Evolutionary conservation across 768 basidiomycete genomes (phyloP).

Genomic region (Fibroporia radiculosa): DNA sequence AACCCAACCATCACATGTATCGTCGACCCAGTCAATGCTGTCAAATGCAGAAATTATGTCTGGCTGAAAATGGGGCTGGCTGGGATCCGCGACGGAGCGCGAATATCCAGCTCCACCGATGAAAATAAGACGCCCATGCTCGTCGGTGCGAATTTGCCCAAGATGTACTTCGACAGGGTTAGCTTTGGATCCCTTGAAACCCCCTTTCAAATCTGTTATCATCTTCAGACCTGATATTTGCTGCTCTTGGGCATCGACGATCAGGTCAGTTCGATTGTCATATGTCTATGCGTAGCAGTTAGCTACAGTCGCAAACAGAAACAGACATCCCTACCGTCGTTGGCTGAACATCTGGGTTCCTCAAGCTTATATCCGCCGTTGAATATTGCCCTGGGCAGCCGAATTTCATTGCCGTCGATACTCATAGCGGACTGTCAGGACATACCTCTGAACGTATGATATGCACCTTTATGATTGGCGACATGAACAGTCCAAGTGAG

Average conservation of each 20-base stretch:
- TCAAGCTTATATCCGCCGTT: slow-evolving; percentile 6
- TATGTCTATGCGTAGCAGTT: slow-evolving; percentile 7
- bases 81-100: slow-evolving; percentile 10
- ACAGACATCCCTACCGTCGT: no score
- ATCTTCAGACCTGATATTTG: no score
- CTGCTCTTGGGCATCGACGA: slow-evolving; percentile 16
- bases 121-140: slow-evolving; percentile 24
- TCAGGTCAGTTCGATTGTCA: slow-evolving; percentile 14
- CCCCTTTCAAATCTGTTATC: slow-evolving; percentile 15
- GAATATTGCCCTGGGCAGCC: slow-evolving; percentile 4
- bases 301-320: no score
- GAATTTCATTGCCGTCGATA: no score
- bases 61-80: slow-evolving; percentile 15
- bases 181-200: slow-evolving; percentile 17
- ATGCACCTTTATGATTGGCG: slow-evolving; percentile 27
- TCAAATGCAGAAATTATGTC: slow-evolving; percentile 24
- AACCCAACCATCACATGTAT: slow-evolving; percentile 26
- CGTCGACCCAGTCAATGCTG: slow-evolving; percentile 28
- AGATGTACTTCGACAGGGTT: slow-evolving; percentile 13
- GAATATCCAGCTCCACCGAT: slow-evolving; percentile 23
- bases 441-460: slow-evolving; percentile 12
- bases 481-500: slow-evolving; percentile 26
- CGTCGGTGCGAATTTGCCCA: slow-evolving; percentile 20
- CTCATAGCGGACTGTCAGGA: no score
- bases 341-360: slow-evolving; percentile 22